These are phyloP conservation scores for Blastobotrys parvus DNA, from an alignment of 805 yeast species.

Conservation along the genomic window DNA sequence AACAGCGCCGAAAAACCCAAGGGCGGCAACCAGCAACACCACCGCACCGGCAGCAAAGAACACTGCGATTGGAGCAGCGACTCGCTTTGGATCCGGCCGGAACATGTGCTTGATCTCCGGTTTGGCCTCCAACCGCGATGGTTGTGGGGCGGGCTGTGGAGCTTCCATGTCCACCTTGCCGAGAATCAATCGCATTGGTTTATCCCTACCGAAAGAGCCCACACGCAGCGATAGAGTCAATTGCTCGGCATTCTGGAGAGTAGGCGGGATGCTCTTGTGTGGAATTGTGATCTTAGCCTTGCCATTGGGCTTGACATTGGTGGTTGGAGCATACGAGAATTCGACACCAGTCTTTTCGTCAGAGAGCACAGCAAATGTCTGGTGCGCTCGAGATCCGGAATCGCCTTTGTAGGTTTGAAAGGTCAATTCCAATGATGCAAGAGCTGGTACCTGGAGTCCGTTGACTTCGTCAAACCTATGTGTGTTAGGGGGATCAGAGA, in stretches of 20 bases:
- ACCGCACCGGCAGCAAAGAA: constrained; percentile 40
- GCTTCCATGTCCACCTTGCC: constrained; percentile 6
- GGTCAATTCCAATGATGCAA: constrained; percentile 9
- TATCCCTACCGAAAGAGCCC: constrained; percentile 24
- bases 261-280: constrained; percentile 24
- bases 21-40: constrained; percentile 34
- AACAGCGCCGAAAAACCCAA: constrained; percentile 28
- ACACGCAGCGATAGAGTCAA: constrained; percentile 22
- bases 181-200: background rate
- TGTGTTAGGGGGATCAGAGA: background rate
- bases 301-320: constrained; percentile 27
- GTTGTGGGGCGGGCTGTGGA: constrained; percentile 4
- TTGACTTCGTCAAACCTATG: constrained; percentile 1
- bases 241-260: constrained; percentile 19
- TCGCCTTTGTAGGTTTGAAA: constrained; percentile 12
- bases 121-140: constrained; percentile 32
- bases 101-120: constrained; percentile 62
- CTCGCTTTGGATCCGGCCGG: constrained; percentile 44
- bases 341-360: constrained; percentile 22
- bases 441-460: constrained; percentile 1
- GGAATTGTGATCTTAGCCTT: constrained; percentile 26
- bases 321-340: constrained; percentile 18
- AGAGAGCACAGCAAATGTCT: constrained; percentile 18
- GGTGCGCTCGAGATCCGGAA: constrained; percentile 20
- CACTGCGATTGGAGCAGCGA: constrained; percentile 42